Conservation (phyloP, 1,139 yeast species). For the Spathaspora sp. region DNA sequence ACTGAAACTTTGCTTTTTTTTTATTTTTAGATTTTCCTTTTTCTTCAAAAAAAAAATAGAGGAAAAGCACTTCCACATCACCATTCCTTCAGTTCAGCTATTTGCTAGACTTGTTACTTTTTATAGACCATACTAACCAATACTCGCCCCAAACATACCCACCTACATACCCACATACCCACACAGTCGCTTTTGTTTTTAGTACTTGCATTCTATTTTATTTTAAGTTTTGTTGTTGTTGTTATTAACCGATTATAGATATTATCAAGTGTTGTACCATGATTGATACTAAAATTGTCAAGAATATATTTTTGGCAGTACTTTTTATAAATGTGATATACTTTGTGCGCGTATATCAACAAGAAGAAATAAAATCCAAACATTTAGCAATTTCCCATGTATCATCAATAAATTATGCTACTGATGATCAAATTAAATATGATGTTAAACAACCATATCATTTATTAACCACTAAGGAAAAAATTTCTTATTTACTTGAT, state of each 20-base stretch:
- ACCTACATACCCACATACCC: neutral
- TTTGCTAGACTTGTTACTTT: no score
- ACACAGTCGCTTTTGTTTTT: neutral
- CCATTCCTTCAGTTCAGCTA: neutral
- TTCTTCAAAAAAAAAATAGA: no score
- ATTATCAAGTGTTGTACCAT: constrained; percentile 10
- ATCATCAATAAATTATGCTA: constrained; percentile 17
- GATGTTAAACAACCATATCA: constrained; percentile 18
- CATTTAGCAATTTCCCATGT: constrained; percentile 22
- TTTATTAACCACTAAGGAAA: constrained; percentile 20
- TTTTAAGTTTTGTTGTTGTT: neutral
- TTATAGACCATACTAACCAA: neutral
- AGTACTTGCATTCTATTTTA: no score
- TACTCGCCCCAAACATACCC: neutral
- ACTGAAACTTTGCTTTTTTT: no score
- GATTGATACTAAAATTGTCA: constrained; percentile 19
- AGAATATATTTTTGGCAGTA: constrained; percentile 21
- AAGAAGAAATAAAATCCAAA: constrained; percentile 19
- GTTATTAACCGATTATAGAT: neutral
- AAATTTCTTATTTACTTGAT: constrained; percentile 23
- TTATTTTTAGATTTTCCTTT: no score
- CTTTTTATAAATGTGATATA: constrained; percentile 24
- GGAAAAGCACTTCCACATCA: neutral
- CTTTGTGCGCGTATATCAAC: constrained; percentile 21
- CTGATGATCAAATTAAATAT: constrained; percentile 23